Conservation (phyloP, 2,329 filamentous ascomycete genomes). For the Fonsecaea monophora region DNA sequence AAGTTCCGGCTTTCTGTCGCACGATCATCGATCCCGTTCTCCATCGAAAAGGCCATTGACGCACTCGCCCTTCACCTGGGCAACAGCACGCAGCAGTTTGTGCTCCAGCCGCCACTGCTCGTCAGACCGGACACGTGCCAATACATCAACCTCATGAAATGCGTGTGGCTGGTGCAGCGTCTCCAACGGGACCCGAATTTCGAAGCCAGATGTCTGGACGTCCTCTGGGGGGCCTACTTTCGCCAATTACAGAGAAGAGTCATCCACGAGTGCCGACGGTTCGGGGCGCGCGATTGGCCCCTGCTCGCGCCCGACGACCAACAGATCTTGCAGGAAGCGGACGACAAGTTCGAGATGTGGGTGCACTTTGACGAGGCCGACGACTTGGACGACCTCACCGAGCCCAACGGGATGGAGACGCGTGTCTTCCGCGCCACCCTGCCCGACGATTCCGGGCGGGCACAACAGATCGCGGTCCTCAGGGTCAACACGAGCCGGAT, state of each 20-base stretch:
- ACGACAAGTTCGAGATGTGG: conserved; percentile 4
- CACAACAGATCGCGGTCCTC: not conserved
- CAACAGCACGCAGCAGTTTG: not conserved
- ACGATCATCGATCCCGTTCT: not conserved
- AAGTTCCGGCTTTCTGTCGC: not conserved
- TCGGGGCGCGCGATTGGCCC: not conserved
- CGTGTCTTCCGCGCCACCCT: not conserved
- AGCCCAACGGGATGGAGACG: not conserved
- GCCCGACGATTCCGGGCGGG: not conserved
- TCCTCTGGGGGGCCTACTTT: not conserved
- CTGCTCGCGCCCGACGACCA: not conserved
- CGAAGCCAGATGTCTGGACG: not conserved
- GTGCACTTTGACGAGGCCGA: not conserved
- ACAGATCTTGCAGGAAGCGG: not conserved
- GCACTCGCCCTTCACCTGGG: not conserved
- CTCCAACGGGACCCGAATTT: not conserved
- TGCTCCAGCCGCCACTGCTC: not conserved
- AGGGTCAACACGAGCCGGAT: not conserved
- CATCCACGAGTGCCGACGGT: not conserved
- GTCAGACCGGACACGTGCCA: not conserved
- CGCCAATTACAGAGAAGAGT: not conserved
- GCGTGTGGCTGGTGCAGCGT: not conserved
- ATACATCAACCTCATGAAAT: not conserved
- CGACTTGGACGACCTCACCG: conserved; percentile 1
- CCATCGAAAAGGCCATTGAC: not conserved